Base-by-base conservation (phyloP, 768 basidiomycete genomes). In the Cystobasidium tubakii region DNA sequence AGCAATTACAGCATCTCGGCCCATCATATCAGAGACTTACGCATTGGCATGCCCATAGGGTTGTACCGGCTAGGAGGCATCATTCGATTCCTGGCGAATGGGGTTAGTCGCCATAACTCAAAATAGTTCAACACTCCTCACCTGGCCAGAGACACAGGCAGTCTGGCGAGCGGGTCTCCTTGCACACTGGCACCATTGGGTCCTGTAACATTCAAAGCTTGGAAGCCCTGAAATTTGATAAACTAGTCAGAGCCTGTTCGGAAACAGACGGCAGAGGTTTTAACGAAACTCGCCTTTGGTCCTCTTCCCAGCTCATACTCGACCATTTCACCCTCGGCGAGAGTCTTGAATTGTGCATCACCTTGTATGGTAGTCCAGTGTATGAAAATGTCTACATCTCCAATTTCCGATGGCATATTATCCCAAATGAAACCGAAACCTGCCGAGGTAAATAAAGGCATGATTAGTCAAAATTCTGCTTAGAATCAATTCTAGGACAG, bases 391-490 rank as follows among this genome's bases (percentile, higher is more conserved):
- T 71, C 69, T 9, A 71, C 69, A 31, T 71, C 69, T 13, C 69
- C 69, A 60, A 71, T 71, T 44, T 71, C 69, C 25, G 53, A 27
- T 1, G 69, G 55, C 4, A 39, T 36, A 27, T 71, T 71, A 27
- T 71, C 69, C 69, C 69, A 71, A 34, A 71, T 71, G 69, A 71
- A 71, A 23, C 69, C 69, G 55, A 71, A 71, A 3, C 69, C 69
- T 71, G 55, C 6, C 1, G 31, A 21, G 1, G 29, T 7, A 4
- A 29, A 60, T 27, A 33, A 27, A 13, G 53, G 53, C n/a, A 42
- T 4, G 29, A n/a, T 55, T 54, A 55, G 63, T 39, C 6, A 23
- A n/a, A n/a, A 15, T 31, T 63, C 39, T 39, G 6, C 39, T 6
- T n/a, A n/a, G 19, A 31, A 39, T 33, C n/a, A 15, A 25, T 39